Conservation (phyloP, 306 rosid genomes). For the Medicago truncatula region DNA sequence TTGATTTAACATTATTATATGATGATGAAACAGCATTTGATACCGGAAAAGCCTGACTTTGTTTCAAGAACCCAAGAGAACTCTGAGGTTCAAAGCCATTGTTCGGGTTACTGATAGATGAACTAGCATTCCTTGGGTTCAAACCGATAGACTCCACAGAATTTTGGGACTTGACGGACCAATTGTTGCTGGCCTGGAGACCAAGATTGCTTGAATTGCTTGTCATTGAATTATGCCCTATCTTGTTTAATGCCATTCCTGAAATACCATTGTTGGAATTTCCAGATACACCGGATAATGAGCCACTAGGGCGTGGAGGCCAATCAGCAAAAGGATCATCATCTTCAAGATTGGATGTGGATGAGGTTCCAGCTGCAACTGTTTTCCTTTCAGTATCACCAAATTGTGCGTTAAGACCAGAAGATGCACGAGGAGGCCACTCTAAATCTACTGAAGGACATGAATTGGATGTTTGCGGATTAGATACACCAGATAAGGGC, state of each 20-base stretch:
- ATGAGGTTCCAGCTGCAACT: conserved; percentile 55
- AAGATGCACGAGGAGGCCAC: conserved; percentile 85
- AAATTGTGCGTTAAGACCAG: conserved; percentile 50
- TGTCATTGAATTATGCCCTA: conserved; percentile 58
- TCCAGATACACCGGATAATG: conserved; percentile 54
- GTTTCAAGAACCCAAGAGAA: conserved; percentile 68
- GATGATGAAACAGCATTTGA: conserved; percentile 47
- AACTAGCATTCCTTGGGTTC: conserved; percentile 57
- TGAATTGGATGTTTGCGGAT: conserved; percentile 64
- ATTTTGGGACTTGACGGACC: conserved; percentile 63
- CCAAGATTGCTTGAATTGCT: conserved; percentile 62
- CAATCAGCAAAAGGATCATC: conserved; percentile 92
- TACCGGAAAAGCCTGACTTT: conserved; percentile 57
- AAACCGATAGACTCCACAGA: conserved; percentile 49
- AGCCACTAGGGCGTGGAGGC: conserved; percentile 87
- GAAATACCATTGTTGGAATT: conserved; percentile 60
- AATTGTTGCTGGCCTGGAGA: conserved; percentile 54
- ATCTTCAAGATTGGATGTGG: conserved; percentile 65
- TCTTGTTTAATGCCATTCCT: conserved; percentile 52
- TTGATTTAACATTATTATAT: conserved; percentile 49
- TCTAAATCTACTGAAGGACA: conserved; percentile 86
- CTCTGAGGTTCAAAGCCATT: conserved; percentile 54
- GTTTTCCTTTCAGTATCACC: conserved; percentile 65
- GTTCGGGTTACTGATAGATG: conserved; percentile 47
- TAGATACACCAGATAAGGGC: conserved; percentile 50